A percentile compares a stretch with the other conserved stretches of the same genome.
phyloP scores from a whole-genome alignment of 106 monocot species.

The Acorus calamus region DNA sequence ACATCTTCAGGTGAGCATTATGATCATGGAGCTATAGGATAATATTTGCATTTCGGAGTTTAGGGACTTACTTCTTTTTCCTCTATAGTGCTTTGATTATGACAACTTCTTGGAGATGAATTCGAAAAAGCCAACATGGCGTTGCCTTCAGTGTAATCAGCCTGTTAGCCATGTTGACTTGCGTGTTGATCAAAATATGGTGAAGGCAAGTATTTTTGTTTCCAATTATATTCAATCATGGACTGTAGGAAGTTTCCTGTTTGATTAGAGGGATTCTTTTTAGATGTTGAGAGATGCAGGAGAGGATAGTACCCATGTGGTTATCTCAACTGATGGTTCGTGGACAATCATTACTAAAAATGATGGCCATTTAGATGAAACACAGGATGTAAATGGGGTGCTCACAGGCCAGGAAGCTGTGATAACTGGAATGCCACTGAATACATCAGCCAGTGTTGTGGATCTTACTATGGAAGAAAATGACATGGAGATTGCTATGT shows the following conservation, averaged over 20 bases:
- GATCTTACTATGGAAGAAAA: constrained; percentile 18
- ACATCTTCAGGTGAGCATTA: constrained; percentile 70
- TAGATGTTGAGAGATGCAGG: constrained; percentile 20
- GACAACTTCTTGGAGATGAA: constrained; percentile 92
- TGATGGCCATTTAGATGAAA: background rate
- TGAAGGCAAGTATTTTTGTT: constrained; percentile 39
- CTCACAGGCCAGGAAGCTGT: constrained; percentile 1
- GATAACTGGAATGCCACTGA: background rate
- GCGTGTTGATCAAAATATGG: constrained; percentile 75
- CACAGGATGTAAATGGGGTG: background rate
- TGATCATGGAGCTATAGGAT: background rate
- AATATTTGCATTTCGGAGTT: background rate
- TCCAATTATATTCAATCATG: background rate
- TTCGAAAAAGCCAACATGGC: constrained; percentile 76
- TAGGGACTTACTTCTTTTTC: background rate
- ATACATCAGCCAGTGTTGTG: constrained; percentile 1
- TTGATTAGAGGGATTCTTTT: background rate
- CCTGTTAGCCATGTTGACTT: constrained; percentile 58
- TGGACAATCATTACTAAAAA: constrained; percentile 9
- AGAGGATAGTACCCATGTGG: constrained; percentile 7
- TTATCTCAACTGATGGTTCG: constrained; percentile 15
- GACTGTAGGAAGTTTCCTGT: background rate
- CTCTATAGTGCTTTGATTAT: constrained; percentile 87
- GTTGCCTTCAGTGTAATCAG: constrained; percentile 85
- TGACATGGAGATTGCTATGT: background rate